Percentiles rank a stretch among this genome's conserved stretches.
phyloP scores from a whole-genome alignment of 495 filamentous ascomycete genomes.

The Neurospora intermedia region DNA sequence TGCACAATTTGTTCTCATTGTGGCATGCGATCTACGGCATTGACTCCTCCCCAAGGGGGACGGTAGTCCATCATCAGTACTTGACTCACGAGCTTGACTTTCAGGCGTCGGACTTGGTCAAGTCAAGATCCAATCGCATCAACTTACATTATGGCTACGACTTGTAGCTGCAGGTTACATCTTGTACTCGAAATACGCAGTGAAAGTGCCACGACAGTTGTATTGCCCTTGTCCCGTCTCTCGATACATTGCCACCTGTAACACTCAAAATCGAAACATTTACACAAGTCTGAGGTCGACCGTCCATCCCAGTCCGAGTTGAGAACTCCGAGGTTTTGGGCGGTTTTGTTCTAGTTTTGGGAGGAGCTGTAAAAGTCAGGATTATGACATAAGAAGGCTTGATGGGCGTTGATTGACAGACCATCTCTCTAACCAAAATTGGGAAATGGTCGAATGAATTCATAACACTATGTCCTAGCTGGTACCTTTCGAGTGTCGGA shows the following conservation, averaged over 20 bases:
- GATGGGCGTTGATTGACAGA: background rate
- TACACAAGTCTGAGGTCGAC: background rate
- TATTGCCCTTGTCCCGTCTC: background rate
- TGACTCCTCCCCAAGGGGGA: background rate
- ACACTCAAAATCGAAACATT: background rate
- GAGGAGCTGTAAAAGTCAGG: background rate
- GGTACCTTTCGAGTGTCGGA: background rate
- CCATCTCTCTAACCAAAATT: background rate
- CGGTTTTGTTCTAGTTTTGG: too few relatives aligned
- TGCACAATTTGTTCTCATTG: background rate
- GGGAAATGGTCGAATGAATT: background rate
- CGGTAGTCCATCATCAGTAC: background rate
- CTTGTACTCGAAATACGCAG: background rate
- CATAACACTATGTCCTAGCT: background rate
- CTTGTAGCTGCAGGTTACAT: background rate
- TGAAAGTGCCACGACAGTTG: background rate
- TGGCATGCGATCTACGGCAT: background rate
- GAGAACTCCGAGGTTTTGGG: background rate
- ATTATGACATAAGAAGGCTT: background rate
- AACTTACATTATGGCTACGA: background rate
- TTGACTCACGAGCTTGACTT: background rate
- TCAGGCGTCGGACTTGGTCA: background rate
- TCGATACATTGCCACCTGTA: background rate
- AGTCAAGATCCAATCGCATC: background rate
- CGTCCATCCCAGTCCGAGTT: background rate